Evolutionary conservation across 805 yeast species (phyloP), one percentile per base, ranked within the genome.

Genomic region (Cephaloascus fragrans): DNA sequence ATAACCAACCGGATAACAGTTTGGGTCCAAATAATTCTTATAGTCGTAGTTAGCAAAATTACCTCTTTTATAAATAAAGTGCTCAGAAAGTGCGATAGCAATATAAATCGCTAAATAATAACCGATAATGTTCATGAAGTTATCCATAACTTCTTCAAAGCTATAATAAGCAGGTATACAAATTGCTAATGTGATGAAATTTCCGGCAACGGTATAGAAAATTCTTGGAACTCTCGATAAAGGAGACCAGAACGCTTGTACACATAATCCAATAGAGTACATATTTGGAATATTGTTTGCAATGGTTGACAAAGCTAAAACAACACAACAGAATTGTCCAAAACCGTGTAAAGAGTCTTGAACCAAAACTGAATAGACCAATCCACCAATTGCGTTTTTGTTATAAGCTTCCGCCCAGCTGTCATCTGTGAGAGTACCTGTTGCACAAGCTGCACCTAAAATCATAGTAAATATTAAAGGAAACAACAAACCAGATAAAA

Each of bases 251-350:
- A 83, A 64, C 34, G 93, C 77, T 65, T 89, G 97, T 28, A 88
- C 87, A 47, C 88, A 80, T 54, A 89, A 70, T 32, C 87, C 89
- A 51, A 87, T 75, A 19, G 97, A 85, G 69, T 89, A 89, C 83
- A 87, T 80, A 69, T 87, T 88, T 61, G 96, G 96, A 59, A 88
- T 77, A 67, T 87, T 88, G 71, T 86, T 87, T 47, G 96, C 80
- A 41, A 89, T 82, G 26, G 95, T 86, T 26, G 96, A 85, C 47
- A 89, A 63, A 15, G 95, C 86, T 46, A 89, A 67, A 16, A 89
- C 23, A 26, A 89, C 96, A 62, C 89, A 76, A 61, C 89, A 80
- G 71, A 89, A 87, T 59, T 85, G 80, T 45, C 96, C 96, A 50
- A 89, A 86, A 8, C 87, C 89, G 61, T 84, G 89, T 44, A 87